Base-by-base conservation (phyloP, 139 green algal genomes). In the Astrephomene gubernaculifera region DNA sequence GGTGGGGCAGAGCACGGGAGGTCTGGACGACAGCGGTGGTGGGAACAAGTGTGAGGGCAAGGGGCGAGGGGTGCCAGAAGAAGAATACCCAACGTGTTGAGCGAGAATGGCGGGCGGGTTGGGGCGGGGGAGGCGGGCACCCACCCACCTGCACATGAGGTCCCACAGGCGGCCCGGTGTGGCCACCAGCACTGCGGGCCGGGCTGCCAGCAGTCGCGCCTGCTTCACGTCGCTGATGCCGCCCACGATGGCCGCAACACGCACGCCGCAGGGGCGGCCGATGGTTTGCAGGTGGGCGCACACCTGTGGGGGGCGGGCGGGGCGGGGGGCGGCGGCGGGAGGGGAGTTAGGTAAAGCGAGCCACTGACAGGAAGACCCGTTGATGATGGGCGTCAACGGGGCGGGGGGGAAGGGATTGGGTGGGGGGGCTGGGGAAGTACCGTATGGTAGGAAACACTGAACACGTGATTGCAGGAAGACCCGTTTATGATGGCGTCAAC, bases 161-260 rank as follows among this genome's bases (percentile, higher is more conserved):
- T 99, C 97, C 97, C 97, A 99, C 86, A 99, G 91, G 39, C 97
- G 94, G 5, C 97, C 97, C 0, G 97, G 97, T 0, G 97, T 99
- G 31, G 94, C 97, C 52, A 99, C 96, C 43, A 99, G 90, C 7
- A 99, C 89, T 39, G 84, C 54, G 8, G 95, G 93, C 35, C 75
- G 31, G 25, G 54, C 82, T 60, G 63, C 76, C 63, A 99, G 93
- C 81, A 98, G 85, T 0, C 97, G 94, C 87, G 95, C 90, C 76
- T 91, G 87, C 90, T 99, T 99, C 31, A 94, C 90, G 2, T 78
- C 72, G 0, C 94, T 89, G 57, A 99, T 96, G 80, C 97, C 97
- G 19, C 97, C 97, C 41, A 99, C 97, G 29, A 99, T 95, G 39
- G 94, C 89, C 19, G 91, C 93, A 21, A 97, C 92, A 36, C 94